These are phyloP conservation scores for Sinapis alba DNA, from an alignment of 441 rosid genomes.

Conservation along the genomic window DNA sequence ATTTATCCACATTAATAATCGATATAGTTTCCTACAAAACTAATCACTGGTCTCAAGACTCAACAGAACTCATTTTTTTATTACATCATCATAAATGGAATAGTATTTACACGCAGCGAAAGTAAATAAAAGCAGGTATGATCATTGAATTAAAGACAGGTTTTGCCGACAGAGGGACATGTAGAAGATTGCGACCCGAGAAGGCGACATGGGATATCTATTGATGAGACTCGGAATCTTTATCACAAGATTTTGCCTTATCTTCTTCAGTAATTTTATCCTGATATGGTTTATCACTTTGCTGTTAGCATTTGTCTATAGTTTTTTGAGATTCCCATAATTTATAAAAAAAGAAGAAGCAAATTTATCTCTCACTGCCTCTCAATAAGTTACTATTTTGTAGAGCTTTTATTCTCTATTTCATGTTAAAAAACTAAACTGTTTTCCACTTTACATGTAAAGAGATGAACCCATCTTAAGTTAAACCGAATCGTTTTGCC, in stretches of 20 bases:
- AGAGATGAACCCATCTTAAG: neutral
- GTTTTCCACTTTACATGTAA: neutral
- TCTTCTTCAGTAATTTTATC: slow-evolving; percentile 8
- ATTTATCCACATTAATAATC: neutral
- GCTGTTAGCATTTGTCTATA: neutral
- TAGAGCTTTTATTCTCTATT: neutral
- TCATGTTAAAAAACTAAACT: neutral
- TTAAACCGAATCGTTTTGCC: neutral
- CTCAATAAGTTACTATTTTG: neutral
- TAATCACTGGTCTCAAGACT: neutral
- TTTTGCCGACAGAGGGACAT: slow-evolving; percentile 27
- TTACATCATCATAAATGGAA: slow-evolving; percentile 25
- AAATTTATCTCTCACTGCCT: neutral
- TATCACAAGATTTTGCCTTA: slow-evolving; percentile 8
- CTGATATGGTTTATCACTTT: slow-evolving; percentile 1
- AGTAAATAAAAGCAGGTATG: slow-evolving; percentile 24
- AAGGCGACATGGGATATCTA: slow-evolving; percentile 36
- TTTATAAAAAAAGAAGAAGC: neutral
- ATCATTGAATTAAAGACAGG: slow-evolving; percentile 9
- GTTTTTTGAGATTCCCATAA: neutral
- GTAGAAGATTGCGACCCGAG: slow-evolving; percentile 27
- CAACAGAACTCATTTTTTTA: slow-evolving; percentile 14
- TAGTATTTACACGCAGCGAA: neutral
- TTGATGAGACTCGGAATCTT: slow-evolving; percentile 32
- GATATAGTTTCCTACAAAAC: neutral